These are phyloP conservation scores for Ogataea naganishii DNA, from an alignment of 805 yeast genomes.

Conservation along the genomic window DNA sequence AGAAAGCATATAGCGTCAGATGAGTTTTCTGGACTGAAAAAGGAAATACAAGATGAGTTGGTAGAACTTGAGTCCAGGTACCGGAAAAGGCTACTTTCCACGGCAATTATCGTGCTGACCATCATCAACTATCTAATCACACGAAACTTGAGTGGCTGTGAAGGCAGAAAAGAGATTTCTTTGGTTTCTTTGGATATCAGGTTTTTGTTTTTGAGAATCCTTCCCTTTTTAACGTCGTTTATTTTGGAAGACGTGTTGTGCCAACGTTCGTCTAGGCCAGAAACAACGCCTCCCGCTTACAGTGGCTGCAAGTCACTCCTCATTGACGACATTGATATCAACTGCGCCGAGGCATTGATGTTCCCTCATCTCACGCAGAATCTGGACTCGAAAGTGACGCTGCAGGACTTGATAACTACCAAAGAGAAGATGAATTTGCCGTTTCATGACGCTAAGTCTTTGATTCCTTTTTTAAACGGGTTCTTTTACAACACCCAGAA, in stretches of 20 bases:
- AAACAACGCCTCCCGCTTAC: too few species aligned
- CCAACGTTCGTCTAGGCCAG: too few species aligned
- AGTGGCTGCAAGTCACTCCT: too few species aligned
- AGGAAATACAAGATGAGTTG: conserved; percentile 4
- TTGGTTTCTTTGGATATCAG: conserved; percentile 16
- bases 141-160: conserved; percentile 5
- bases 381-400: background rate
- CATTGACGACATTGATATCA: conserved; percentile 12
- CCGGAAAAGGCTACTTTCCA: conserved; percentile 9
- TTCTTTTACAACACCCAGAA: conserved; percentile 21
- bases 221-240: conserved; percentile 8
- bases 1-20: conserved; percentile 7
- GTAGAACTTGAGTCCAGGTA: conserved; percentile 6
- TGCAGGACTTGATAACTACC: conserved; percentile 2
- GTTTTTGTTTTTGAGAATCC: conserved; percentile 11
- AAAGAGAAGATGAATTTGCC: conserved; percentile 7
- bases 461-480: conserved; percentile 15
- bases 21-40: conserved; percentile 4
- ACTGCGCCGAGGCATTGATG: conserved; percentile 7
- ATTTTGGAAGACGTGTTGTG: conserved; percentile 6
- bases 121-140: conserved; percentile 11
- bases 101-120: conserved; percentile 11
- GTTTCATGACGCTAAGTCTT: conserved; percentile 9
- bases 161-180: conserved; percentile 4
- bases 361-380: conserved; percentile 4